phyloP scores from a whole-genome alignment of 495 filamentous ascomycete species.

The Sporormia fimetaria region DNA sequence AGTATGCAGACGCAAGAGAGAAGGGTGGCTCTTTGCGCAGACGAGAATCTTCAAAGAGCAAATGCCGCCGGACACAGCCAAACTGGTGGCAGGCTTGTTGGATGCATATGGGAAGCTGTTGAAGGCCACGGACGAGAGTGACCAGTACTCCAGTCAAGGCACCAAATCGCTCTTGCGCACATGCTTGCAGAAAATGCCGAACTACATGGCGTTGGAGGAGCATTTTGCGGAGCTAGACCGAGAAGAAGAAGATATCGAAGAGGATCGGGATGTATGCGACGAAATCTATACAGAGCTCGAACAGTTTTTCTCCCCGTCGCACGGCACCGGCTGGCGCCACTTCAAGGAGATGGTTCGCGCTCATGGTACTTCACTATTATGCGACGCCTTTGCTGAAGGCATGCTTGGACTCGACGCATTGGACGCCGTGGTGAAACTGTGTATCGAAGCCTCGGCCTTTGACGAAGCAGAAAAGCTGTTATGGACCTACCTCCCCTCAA shows the following conservation, averaged over 20 bases:
- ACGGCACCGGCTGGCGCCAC: constrained; percentile 16
- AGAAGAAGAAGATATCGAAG: constrained; percentile 9
- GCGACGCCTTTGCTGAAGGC: constrained; percentile 18
- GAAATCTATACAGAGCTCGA: constrained; percentile 23
- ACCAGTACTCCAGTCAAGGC: constrained; percentile 15
- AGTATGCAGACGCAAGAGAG: constrained; percentile 2
- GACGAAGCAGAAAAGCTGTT: constrained; percentile 22
- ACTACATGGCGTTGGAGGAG: constrained; percentile 22
- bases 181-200: constrained; percentile 20
- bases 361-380: constrained; percentile 17
- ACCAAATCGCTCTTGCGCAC: constrained; percentile 11
- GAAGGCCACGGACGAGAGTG: constrained; percentile 7
- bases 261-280: constrained; percentile 14
- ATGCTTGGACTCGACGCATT: constrained; percentile 9
- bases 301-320: neutral
- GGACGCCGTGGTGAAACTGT: constrained; percentile 10
- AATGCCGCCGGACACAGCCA: constrained; percentile 14
- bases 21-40: constrained; percentile 3
- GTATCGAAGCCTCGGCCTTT: constrained; percentile 12
- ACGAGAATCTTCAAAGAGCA: constrained; percentile 16
- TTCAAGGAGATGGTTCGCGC: constrained; percentile 18
- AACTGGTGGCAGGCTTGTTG: constrained; percentile 15
- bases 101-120: constrained; percentile 21
- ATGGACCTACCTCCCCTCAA: constrained; percentile 2
- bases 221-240: constrained; percentile 15